Base-by-base conservation (phyloP, 495 filamentous ascomycete genomes). In the Chaetomium fimeti region DNA sequence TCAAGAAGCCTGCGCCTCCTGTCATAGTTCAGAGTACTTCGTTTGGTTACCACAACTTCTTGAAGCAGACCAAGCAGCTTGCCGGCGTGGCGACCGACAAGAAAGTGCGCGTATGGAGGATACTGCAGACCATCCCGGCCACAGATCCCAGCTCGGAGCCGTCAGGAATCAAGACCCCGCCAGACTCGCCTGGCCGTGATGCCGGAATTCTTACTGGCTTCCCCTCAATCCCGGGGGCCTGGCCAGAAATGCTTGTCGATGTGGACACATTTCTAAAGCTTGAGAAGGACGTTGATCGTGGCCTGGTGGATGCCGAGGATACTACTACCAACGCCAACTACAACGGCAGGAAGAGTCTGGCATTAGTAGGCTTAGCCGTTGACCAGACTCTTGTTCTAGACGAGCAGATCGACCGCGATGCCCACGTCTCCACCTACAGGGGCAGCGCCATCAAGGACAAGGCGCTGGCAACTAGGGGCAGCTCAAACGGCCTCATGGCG, bases 51-150 rank as follows among this genome's bases (percentile, higher is more conserved):
- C 83, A 90, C 68, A 80, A 83, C 16, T 97, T 97, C 72, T 68
- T 98, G 40, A 87, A 82, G 70, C 80, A 86, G 51, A 84, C 85
- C 36, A 98, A 98, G 77, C 70, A 73, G 29, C 75, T 85, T 51
- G 77, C 82, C 6, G 80, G 82, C 18, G 86, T 96, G 61, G 83
- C 89, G 20, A 66, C 85, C 59, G 77, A 83, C 9, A 87, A 81
- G 40, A 96, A 91, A 69, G 89, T 96, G 32, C 88, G 89, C 20
- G 77, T 93, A 9, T 97, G 92, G 91, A 83, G 87, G 65, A 77
- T 94, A 18, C 73, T 89, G 3, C 83, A 79, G 29, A 72, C 71
- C 9, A 71, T 79, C 11, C 74, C 78, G 20, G 76, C 76, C 3
- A 72, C 66, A 8, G 74, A 73, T 42, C 16, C 69, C 28, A 60